phyloP scores from a whole-genome alignment of 2,329 filamentous ascomycete species.

The Herpotrichia juniperi region DNA sequence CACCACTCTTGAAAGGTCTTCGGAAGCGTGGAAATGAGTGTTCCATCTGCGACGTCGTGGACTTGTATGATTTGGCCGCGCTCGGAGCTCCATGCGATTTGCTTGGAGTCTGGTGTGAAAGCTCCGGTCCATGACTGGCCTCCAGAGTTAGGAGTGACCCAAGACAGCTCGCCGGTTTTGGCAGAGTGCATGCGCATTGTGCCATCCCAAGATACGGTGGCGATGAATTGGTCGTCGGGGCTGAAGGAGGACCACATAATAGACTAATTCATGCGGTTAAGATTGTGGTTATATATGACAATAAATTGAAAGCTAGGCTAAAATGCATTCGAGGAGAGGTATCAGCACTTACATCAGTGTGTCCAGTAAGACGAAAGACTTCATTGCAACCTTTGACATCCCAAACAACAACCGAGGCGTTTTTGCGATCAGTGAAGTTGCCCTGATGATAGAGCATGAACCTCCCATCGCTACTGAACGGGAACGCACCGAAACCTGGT shows the following conservation, averaged over 20 bases:
- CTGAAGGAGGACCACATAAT: slow-evolving; percentile 36
- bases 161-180: slow-evolving; percentile 23
- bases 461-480: slow-evolving; percentile 28
- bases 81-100: slow-evolving; percentile 30
- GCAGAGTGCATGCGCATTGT: slow-evolving; percentile 32
- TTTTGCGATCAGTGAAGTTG: slow-evolving; percentile 10
- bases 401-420: slow-evolving; percentile 24
- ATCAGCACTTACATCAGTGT: slow-evolving; percentile 21
- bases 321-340: background rate
- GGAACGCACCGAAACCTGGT: slow-evolving; percentile 14
- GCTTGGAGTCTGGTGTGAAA: slow-evolving; percentile 32
- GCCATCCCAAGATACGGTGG: slow-evolving; percentile 35
- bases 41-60: slow-evolving; percentile 22
- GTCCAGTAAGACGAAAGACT: slow-evolving; percentile 24
- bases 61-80: slow-evolving; percentile 18
- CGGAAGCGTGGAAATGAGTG: slow-evolving; percentile 17
- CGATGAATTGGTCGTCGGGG: slow-evolving; percentile 25
- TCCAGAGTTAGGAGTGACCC: slow-evolving; percentile 22
- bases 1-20: slow-evolving; percentile 23
- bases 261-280: too few species aligned
- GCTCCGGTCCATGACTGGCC: slow-evolving; percentile 29
- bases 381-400: slow-evolving; percentile 22
- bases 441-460: slow-evolving; percentile 25
- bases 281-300: too few species aligned
- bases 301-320: too few species aligned